These are phyloP conservation scores for Neonectria ditissima DNA, from an alignment of 2,329 filamentous ascomycete species.

Conservation along the genomic window DNA sequence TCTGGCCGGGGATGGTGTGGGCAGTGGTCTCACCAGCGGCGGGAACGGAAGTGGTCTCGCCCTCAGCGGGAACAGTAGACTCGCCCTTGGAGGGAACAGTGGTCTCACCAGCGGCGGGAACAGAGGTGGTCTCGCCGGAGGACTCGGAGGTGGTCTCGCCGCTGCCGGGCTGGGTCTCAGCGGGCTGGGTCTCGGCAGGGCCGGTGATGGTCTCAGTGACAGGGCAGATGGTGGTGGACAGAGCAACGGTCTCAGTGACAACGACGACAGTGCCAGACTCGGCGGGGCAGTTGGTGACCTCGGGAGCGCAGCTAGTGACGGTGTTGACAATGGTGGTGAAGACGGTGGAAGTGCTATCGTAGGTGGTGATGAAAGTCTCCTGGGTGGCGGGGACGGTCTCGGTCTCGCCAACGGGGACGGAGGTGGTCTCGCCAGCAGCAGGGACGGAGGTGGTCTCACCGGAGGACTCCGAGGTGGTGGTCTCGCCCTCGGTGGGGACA, in stretches of 20 bases:
- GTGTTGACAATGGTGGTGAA: slow-evolving; percentile 63
- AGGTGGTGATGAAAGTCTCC: slow-evolving; percentile 50
- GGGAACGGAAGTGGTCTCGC: slow-evolving; percentile 10
- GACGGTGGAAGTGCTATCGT: slow-evolving; percentile 61
- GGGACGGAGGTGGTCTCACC: slow-evolving; percentile 18
- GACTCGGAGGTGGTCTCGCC: slow-evolving; percentile 32
- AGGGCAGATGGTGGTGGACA: slow-evolving; percentile 72
- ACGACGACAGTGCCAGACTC: slow-evolving; percentile 57
- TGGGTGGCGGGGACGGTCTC: slow-evolving; percentile 29
- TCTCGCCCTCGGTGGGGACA: slow-evolving; percentile 14
- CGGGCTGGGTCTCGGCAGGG: slow-evolving; percentile 34
- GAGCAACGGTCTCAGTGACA: slow-evolving; percentile 65
- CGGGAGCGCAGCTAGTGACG: slow-evolving; percentile 61
- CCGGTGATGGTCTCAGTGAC: slow-evolving; percentile 62
- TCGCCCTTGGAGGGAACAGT: slow-evolving; percentile 9
- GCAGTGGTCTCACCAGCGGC: slow-evolving; percentile 3
- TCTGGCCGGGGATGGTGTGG: background rate
- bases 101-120: slow-evolving; percentile 28
- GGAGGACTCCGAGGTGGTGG: too few relatives aligned
- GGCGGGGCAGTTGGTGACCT: slow-evolving; percentile 64
- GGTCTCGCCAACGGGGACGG: slow-evolving; percentile 25
- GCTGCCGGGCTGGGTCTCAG: slow-evolving; percentile 20
- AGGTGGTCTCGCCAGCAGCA: slow-evolving; percentile 18
- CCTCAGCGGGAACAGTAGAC: slow-evolving; percentile 16
- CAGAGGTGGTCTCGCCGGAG: slow-evolving; percentile 16